Conservation (phyloP, 2,329 filamentous ascomycete genomes). For the Colletotrichum destructivum region DNA sequence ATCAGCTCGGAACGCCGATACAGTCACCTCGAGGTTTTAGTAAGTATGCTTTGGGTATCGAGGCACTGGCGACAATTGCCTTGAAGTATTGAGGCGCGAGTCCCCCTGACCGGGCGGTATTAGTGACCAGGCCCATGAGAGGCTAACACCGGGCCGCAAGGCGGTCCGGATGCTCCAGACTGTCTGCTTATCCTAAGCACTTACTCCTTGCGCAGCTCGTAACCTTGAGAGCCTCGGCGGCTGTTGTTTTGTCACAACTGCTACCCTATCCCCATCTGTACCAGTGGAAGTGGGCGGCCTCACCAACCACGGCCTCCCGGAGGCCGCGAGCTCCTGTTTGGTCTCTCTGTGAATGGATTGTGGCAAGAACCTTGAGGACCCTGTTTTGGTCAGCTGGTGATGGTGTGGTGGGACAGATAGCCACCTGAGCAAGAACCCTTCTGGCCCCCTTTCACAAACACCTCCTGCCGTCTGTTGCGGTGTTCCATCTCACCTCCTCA, state of each 20-base stretch:
- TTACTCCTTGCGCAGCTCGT: not conserved
- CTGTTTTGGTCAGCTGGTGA: not conserved
- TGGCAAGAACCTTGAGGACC: slow-evolving; percentile 7
- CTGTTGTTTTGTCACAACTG: not conserved
- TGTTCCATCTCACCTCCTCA: not conserved
- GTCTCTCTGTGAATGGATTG: not conserved
- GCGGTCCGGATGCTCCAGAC: not conserved
- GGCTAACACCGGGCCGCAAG: not conserved
- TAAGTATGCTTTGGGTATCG: not conserved
- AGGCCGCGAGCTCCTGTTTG: too few relatives aligned
- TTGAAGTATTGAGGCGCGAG: not conserved
- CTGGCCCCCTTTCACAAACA: not conserved
- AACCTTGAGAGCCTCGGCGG: not conserved
- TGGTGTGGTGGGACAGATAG: not conserved
- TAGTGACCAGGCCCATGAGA: not conserved
- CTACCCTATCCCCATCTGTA: not conserved
- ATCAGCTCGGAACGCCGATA: not conserved
- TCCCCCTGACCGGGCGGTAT: not conserved
- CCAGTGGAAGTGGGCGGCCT: not conserved
- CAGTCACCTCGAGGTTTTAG: not conserved
- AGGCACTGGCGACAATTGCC: not conserved
- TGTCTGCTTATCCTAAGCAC: not conserved
- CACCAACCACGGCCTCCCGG: not conserved
- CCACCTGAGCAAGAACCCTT: not conserved
- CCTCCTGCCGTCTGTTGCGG: not conserved